Conservation (phyloP, 176 grass and related monocot genomes). For the barley (Hordeum vulgare) region DNA sequence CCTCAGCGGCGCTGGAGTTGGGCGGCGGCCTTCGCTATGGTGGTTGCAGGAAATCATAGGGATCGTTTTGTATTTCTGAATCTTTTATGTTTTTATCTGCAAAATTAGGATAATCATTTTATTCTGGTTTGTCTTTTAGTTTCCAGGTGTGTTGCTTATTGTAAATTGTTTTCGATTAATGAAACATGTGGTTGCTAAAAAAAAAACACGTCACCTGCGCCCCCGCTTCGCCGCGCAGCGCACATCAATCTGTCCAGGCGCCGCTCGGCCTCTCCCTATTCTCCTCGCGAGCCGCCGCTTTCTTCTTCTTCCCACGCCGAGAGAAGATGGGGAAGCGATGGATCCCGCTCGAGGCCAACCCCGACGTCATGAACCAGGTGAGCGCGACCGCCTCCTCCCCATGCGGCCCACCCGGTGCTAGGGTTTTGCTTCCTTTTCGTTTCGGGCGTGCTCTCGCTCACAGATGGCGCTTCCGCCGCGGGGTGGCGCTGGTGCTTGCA, state of each 20-base stretch:
- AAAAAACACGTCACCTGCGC: neutral
- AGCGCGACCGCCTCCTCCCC: neutral
- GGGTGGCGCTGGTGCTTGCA: neutral
- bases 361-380: constrained; percentile 99
- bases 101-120: too few species aligned
- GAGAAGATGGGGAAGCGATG: constrained; percentile 70
- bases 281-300: neutral
- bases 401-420: neutral
- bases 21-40: too few species aligned
- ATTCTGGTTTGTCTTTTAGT: too few species aligned
- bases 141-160: too few species aligned
- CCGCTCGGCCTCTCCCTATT: neutral
- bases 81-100: too few species aligned
- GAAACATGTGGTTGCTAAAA: too few species aligned
- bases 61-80: too few species aligned
- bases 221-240: neutral
- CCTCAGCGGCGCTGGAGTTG: too few species aligned
- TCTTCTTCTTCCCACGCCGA: constrained; percentile 6
- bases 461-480: neutral
- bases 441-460: neutral
- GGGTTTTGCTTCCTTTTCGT: constrained; percentile 9
- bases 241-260: too few species aligned
- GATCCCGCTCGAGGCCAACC: constrained; percentile 96
- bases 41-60: too few species aligned
- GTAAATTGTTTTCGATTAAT: too few species aligned